Base-by-base conservation (phyloP, 2,329 filamentous ascomycete genomes). In the Alternaria solani region DNA sequence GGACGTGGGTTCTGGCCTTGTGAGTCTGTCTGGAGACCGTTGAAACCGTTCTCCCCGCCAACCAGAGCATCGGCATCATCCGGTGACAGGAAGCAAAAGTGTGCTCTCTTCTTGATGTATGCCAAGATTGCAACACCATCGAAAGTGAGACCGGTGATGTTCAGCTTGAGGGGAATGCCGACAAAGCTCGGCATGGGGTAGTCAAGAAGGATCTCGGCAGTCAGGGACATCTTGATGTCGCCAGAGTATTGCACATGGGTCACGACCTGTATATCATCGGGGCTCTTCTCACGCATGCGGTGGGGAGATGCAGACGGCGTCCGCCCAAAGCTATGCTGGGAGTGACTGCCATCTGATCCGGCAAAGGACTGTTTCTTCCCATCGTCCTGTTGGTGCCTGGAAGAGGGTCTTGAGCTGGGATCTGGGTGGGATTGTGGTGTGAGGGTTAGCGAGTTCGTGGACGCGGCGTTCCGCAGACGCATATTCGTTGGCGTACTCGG, bases 101-200 rank as follows among this genome's bases (percentile, higher is more conserved):
- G 93, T 23, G 94, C 89, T 63, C 91, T 85, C 78, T 91, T 93
- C 65, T 94, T 89, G 66, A 98, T 97, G 78, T 96, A 91, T 9
- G 95, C 95, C 58, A 97, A 80, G 47, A 98, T 92, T 1, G 94
- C 94, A 9, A 98, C 92, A 1, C 95, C 95, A 75, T 99, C 94
- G 80, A 99, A 99, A 0, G 91, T 93, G 61, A 99, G 81, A 0
- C 95, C 95, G 0, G 95, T 98, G 68, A 99, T 96, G 77, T 94
- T 97, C 26, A 99, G 85, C 78, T 95, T 94, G 47, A 99, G 86
- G 1, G 95, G 95, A 62, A 99, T 94, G 12, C 94, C 93, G 2
- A 98, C 94, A 73, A 99, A 99, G 81, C 92, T 96, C 41, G 94
- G 94, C 92, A 98, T 98, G 1, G 95, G 95, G 77, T 99, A 99